phyloP scores from a whole-genome alignment of 257 asterid genomes.

The Asclepias syriaca region DNA sequence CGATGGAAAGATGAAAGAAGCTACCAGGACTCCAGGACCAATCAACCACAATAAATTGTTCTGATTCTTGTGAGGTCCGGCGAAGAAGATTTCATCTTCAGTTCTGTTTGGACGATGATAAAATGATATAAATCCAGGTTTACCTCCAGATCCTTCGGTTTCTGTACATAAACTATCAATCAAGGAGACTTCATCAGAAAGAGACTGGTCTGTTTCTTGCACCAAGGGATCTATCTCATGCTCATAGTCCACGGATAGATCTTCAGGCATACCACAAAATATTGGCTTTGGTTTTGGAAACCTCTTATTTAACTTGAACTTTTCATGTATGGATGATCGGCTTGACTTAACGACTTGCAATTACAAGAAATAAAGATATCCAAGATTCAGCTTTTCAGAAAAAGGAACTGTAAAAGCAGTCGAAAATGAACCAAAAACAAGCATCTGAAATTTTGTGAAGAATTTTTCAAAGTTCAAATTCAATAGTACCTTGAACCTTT shows the following conservation, averaged over 20 bases:
- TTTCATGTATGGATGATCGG: slow-evolving; percentile 38
- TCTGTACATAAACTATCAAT: slow-evolving; percentile 25
- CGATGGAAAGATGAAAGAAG: slow-evolving; percentile 88
- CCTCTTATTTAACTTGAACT: slow-evolving; percentile 26
- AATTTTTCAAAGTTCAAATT: slow-evolving; percentile 12
- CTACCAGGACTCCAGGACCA: slow-evolving; percentile 88
- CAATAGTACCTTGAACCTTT: slow-evolving; percentile 45
- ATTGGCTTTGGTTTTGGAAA: slow-evolving; percentile 29
- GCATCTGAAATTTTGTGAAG: slow-evolving; percentile 7
- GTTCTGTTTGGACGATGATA: slow-evolving; percentile 34
- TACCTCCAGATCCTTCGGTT: slow-evolving; percentile 54
- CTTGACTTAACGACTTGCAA: slow-evolving; percentile 43
- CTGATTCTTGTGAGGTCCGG: slow-evolving; percentile 36
- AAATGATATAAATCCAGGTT: slow-evolving; percentile 81
- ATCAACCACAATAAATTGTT: slow-evolving; percentile 62
- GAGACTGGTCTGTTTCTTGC: slow-evolving; percentile 36
- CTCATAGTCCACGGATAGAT: slow-evolving; percentile 39
- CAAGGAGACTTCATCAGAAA: slow-evolving; percentile 34
- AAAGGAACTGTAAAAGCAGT: not conserved
- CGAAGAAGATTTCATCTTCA: slow-evolving; percentile 31
- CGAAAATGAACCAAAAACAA: slow-evolving; percentile 10
- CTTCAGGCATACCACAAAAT: slow-evolving; percentile 48
- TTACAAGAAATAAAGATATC: slow-evolving; percentile 6
- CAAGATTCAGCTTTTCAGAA: slow-evolving; percentile 2
- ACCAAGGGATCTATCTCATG: slow-evolving; percentile 41